A percentile compares a stretch with the other conserved stretches of the same genome.
Conservation (phyloP, 345 rosid genomes). For the Eutrema japonicum region DNA sequence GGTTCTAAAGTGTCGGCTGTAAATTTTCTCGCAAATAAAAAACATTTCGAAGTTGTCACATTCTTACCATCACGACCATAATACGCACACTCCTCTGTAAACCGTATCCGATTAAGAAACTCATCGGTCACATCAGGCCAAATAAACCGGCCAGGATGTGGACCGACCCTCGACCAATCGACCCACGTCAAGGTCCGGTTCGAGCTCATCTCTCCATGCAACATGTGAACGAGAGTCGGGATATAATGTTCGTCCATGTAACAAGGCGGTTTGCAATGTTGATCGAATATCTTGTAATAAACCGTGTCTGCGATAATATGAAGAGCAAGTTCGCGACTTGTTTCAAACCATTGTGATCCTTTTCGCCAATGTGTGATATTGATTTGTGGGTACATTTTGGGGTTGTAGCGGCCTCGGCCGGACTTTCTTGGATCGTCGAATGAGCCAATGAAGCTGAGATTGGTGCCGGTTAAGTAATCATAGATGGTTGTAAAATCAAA, state of each 20-base stretch:
- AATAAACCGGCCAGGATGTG: constrained; percentile 65
- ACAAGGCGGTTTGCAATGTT: constrained; percentile 60
- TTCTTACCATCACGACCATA: constrained; percentile 42
- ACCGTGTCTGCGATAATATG: constrained; percentile 51
- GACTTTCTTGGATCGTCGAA: constrained; percentile 55
- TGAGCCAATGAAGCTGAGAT: constrained; percentile 53
- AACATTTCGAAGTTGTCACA: constrained; percentile 43
- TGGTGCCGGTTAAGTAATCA: constrained; percentile 55
- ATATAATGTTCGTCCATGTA: constrained; percentile 76
- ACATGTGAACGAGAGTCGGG: constrained; percentile 60
- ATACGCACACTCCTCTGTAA: constrained; percentile 52
- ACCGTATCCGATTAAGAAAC: constrained; percentile 54
- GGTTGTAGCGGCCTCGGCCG: constrained; percentile 68
- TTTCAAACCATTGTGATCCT: constrained; percentile 87
- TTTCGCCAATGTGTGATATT: constrained; percentile 71
- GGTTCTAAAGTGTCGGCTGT: constrained; percentile 55
- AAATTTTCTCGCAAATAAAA: constrained; percentile 73
- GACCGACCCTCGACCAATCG: constrained; percentile 66
- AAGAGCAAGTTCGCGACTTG: constrained; percentile 56
- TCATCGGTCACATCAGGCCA: constrained; percentile 54
- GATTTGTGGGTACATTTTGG: constrained; percentile 57
- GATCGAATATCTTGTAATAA: constrained; percentile 51
- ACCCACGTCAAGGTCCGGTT: constrained; percentile 72
- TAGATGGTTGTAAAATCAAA: constrained; percentile 60
- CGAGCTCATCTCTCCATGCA: constrained; percentile 43